Evolutionary conservation across 257 asterid genomes (phyloP).

Genomic region (Solanum dulcamara): DNA sequence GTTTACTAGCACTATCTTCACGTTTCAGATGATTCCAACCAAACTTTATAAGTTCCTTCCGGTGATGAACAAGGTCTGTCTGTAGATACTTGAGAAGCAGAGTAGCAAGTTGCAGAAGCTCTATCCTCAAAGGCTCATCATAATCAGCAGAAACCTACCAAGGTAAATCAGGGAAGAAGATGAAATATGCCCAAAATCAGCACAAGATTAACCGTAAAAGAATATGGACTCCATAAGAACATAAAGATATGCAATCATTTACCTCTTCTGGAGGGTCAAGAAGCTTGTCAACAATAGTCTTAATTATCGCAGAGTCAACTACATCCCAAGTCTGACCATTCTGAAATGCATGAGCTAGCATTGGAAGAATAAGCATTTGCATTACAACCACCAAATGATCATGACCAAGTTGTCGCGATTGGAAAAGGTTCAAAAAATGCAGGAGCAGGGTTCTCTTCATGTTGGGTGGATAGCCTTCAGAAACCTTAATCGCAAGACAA

Average conservation of each 20-base stretch:
- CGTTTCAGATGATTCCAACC: conserved; percentile 99
- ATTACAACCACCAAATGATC: conserved; percentile 95
- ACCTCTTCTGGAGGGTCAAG: conserved; percentile 99
- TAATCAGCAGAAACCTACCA: conserved; percentile 78
- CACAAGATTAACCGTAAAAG: background rate
- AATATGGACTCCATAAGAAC: background rate
- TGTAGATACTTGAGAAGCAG: conserved; percentile 96
- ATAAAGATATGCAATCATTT: conserved; percentile 4
- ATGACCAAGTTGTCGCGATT: conserved; percentile 72
- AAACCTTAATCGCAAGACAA: conserved; percentile 44
- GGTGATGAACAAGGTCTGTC: conserved; percentile 90
- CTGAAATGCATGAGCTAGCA: conserved; percentile 96
- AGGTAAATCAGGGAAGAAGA: background rate
- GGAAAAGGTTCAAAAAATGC: conserved; percentile 85
- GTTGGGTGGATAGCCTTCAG: conserved; percentile 89
- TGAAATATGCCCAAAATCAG: background rate
- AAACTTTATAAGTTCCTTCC: conserved; percentile 93
- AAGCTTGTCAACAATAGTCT: conserved; percentile 91
- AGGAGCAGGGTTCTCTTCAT: conserved; percentile 84
- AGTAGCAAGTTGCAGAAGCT: conserved; percentile 99
- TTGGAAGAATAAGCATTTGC: conserved; percentile 99
- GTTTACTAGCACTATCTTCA: conserved; percentile 99
- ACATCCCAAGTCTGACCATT: conserved; percentile 98
- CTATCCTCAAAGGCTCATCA: conserved; percentile 97
- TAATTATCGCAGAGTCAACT: conserved; percentile 75